A percentile compares a stretch with the other conserved stretches of the same genome.
phyloP scores from a whole-genome alignment of 2,329 filamentous ascomycete genomes.

The Hysterium pulicare region DNA sequence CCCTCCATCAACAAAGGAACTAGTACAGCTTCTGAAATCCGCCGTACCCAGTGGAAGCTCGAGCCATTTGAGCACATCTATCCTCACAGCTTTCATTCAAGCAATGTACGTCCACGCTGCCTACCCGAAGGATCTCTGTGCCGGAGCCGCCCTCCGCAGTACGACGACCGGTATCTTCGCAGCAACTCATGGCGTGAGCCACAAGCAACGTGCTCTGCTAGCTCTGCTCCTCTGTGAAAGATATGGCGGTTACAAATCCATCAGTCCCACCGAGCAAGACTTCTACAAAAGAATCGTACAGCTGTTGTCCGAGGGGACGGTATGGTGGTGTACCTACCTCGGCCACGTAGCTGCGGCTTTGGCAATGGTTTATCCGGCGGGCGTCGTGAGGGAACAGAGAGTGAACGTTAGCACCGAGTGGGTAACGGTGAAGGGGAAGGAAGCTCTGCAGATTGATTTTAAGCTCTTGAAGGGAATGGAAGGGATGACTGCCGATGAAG shows the following conservation, averaged over 20 bases:
- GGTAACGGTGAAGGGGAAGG: constrained; percentile 17
- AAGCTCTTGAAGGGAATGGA: constrained; percentile 22
- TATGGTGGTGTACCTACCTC: constrained; percentile 65
- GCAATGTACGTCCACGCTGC: constrained; percentile 51
- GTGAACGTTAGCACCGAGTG: constrained; percentile 23
- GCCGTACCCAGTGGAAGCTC: constrained; percentile 44
- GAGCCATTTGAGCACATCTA: constrained; percentile 40
- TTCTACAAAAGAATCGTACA: constrained; percentile 54
- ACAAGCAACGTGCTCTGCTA: constrained; percentile 67
- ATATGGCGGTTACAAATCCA: constrained; percentile 60
- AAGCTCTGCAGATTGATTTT: constrained; percentile 29
- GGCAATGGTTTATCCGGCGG: constrained; percentile 60
- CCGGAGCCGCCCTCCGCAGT: constrained; percentile 68
- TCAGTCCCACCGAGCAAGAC: constrained; percentile 55
- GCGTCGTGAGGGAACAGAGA: constrained; percentile 43
- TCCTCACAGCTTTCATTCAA: constrained; percentile 58
- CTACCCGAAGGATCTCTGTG: constrained; percentile 45
- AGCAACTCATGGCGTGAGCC: constrained; percentile 68
- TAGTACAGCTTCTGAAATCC: constrained; percentile 49
- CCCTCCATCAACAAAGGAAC: constrained; percentile 43
- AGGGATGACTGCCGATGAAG: constrained; percentile 14
- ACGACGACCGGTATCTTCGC: constrained; percentile 67
- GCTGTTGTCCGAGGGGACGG: constrained; percentile 52
- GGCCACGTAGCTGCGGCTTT: constrained; percentile 59
- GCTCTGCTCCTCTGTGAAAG: constrained; percentile 69